phyloP scores from a whole-genome alignment of 441 rosid genomes.

The Erysimum cheiri region DNA sequence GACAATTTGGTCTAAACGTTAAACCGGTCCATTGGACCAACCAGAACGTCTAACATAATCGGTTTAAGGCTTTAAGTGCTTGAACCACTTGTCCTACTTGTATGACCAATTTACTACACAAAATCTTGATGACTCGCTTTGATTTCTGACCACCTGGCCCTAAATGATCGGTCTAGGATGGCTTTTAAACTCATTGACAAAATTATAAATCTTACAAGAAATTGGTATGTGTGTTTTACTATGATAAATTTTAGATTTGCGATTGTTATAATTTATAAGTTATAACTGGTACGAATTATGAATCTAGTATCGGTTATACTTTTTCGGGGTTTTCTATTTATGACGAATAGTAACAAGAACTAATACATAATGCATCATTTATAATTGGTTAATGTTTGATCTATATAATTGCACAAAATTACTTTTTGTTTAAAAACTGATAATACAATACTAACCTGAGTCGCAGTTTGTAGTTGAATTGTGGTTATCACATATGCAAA shows the following conservation, averaged over 20 bases:
- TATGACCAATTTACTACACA: background rate
- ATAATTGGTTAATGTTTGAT: background rate
- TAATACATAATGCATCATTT: background rate
- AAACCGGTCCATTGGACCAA: background rate
- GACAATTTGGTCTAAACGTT: background rate
- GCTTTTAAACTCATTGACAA: too few species aligned
- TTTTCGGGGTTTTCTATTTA: too few species aligned
- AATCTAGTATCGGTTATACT: background rate
- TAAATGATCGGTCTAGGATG: too few species aligned
- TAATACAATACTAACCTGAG: conserved; percentile 48
- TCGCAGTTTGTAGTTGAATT: conserved; percentile 91
- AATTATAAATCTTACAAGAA: too few species aligned
- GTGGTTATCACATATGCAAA: conserved; percentile 71
- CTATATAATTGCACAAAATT: too few species aligned
- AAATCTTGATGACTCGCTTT: background rate
- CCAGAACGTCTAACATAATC: background rate
- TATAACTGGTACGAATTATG: too few species aligned
- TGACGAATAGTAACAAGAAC: background rate
- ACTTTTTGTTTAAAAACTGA: too few species aligned
- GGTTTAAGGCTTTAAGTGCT: background rate
- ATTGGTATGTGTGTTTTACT: background rate
- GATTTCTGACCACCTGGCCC: background rate
- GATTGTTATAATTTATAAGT: background rate
- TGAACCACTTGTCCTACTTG: background rate
- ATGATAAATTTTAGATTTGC: background rate